A percentile compares a stretch with the other conserved stretches of the same genome.
Conservation (phyloP, 192 early-diverging fungal species). For the Chytriomyces hyalinus region DNA sequence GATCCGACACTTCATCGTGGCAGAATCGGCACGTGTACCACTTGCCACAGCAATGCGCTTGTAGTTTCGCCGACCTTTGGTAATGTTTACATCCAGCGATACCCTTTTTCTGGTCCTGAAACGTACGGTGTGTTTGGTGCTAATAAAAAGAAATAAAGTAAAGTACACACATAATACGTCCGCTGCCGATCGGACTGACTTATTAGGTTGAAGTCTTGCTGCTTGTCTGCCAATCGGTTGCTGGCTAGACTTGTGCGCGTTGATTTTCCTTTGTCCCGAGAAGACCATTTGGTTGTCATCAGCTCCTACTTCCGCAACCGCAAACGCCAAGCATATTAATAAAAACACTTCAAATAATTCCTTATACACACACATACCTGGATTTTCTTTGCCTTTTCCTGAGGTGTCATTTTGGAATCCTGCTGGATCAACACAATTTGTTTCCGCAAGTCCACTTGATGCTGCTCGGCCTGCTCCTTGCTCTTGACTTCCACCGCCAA, state of each 20-base stretch:
- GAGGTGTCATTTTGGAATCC: slow-evolving; percentile 53
- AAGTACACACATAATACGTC: slow-evolving; percentile 52
- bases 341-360: not conserved
- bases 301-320: slow-evolving; percentile 51
- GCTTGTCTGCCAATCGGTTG: slow-evolving; percentile 46
- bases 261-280: slow-evolving; percentile 48
- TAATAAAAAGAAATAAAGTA: not conserved
- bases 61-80: slow-evolving; percentile 73
- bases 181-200: slow-evolving; percentile 51
- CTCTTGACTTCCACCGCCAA: slow-evolving; percentile 18
- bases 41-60: slow-evolving; percentile 76
- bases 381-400: slow-evolving; percentile 72
- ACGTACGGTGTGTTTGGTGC: not conserved
- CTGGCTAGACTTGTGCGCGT: slow-evolving; percentile 16
- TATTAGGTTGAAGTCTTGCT: slow-evolving; percentile 45
- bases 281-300: slow-evolving; percentile 58
- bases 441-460: slow-evolving; percentile 62
- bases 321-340: not conserved
- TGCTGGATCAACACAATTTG: slow-evolving; percentile 73
- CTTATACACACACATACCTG: slow-evolving; percentile 55
- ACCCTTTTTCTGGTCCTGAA: slow-evolving; percentile 56
- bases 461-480: slow-evolving; percentile 33
- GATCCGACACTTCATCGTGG: slow-evolving; percentile 72
- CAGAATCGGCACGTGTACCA: slow-evolving; percentile 83
- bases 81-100: slow-evolving; percentile 83